A percentile compares a stretch with the other conserved stretches of the same genome.
These are phyloP conservation scores for Dryadomyces quercivorus DNA, from an alignment of 2,329 filamentous ascomycete genomes.

Conservation along the genomic window DNA sequence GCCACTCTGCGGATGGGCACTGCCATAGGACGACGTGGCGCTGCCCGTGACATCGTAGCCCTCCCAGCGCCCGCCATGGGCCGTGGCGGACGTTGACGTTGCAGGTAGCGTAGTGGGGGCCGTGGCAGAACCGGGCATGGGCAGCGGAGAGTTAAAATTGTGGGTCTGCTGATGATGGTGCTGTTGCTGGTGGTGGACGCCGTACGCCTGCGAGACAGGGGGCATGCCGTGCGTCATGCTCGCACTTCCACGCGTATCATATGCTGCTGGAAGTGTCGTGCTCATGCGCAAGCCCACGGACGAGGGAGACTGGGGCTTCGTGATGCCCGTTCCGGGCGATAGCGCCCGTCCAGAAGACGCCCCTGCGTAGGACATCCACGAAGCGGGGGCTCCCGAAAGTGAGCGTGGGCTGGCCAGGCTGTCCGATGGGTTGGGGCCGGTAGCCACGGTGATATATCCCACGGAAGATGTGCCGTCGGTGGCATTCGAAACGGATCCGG, in stretches of 20 bases:
- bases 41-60: conserved; percentile 7
- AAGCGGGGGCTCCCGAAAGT: conserved; percentile 30
- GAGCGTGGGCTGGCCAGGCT: conserved; percentile 40
- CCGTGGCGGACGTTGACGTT: neutral
- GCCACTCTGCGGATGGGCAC: conserved; percentile 6
- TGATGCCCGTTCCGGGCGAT: conserved; percentile 20
- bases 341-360: conserved; percentile 26
- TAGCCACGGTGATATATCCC: conserved; percentile 25
- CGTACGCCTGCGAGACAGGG: conserved; percentile 5
- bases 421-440: conserved; percentile 29
- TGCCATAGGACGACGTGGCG: conserved; percentile 1
- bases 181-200: conserved; percentile 24
- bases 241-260: conserved; percentile 15
- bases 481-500: conserved; percentile 20
- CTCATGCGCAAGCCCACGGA: conserved; percentile 21
- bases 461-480: conserved; percentile 25
- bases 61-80: conserved; percentile 8
- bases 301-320: conserved; percentile 25
- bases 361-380: conserved; percentile 26
- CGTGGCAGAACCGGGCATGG: neutral
- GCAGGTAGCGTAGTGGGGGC: neutral
- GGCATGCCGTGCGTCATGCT: neutral
- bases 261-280: conserved; percentile 23
- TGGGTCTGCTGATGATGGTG: conserved; percentile 23
- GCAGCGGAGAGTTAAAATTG: conserved; percentile 11